These are phyloP conservation scores for Cladorrhinum sp. DNA, from an alignment of 2,329 filamentous ascomycete species.

Conservation along the genomic window DNA sequence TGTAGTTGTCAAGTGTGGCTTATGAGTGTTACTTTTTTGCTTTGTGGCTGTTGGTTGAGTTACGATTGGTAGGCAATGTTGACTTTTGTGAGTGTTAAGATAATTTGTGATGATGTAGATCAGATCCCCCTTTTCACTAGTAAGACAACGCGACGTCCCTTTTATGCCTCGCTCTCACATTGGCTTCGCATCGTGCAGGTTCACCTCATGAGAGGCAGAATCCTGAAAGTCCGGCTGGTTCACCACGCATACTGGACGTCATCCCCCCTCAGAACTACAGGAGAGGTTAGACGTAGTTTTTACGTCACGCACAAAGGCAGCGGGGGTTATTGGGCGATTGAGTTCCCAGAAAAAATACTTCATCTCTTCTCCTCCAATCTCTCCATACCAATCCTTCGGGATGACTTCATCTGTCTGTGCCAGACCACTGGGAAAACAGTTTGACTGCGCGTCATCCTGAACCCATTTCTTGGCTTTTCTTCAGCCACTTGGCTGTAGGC, in stretches of 20 bases:
- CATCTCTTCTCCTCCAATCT: neutral
- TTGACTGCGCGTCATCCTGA: neutral
- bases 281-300: neutral
- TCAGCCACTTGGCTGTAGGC: neutral
- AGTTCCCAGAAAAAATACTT: neutral
- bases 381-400: neutral
- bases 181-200: neutral
- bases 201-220: neutral
- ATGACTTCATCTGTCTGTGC: neutral
- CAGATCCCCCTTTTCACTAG: neutral
- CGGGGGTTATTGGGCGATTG: neutral
- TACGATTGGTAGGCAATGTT: neutral
- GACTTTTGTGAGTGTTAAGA: neutral
- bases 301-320: neutral
- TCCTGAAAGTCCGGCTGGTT: neutral
- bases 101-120: neutral
- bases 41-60: too few species aligned
- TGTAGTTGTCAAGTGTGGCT: slow-evolving; percentile 1
- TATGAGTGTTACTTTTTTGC: neutral
- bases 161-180: neutral
- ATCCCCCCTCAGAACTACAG: neutral
- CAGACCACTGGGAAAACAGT: neutral
- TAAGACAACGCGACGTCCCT: neutral
- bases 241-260: neutral
- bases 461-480: slow-evolving; percentile 3